Percentiles rank a stretch among this genome's conserved stretches.
Evolutionary conservation across 164 flowering plant species (phyloP).

Genomic region (Umbilicus rupestris): DNA sequence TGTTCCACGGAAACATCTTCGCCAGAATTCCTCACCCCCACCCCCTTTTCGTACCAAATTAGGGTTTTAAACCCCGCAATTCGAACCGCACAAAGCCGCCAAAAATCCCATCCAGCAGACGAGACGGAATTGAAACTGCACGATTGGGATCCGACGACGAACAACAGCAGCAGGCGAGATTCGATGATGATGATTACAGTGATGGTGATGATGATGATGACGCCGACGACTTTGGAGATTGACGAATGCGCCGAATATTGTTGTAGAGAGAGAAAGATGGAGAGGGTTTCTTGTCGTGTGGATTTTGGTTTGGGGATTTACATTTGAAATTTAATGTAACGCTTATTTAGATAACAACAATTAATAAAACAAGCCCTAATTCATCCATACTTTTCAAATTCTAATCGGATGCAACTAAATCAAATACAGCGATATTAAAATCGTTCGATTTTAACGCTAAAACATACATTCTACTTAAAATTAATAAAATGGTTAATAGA

Average conservation of each 20-base stretch:
- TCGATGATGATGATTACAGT: neutral
- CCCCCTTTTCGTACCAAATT: neutral
- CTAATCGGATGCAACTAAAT: neutral
- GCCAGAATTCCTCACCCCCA: neutral
- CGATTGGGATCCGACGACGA: neutral
- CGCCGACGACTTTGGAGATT: neutral
- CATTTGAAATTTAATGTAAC: neutral
- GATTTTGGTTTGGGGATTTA: neutral
- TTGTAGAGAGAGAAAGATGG: neutral
- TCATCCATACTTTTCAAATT: neutral
- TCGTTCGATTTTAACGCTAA: no score
- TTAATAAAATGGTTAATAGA: no score
- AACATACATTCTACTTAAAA: no score
- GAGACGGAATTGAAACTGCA: neutral
- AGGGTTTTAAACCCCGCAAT: neutral
- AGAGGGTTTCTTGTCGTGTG: conserved; percentile 1
- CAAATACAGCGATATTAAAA: neutral
- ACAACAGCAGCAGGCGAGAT: neutral
- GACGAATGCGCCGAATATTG: conserved; percentile 1
- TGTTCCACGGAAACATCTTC: conserved; percentile 32
- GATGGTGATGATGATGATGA: no score
- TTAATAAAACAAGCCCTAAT: neutral
- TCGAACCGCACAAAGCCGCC: conserved; percentile 4
- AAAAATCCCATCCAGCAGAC: neutral
- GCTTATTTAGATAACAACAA: neutral